Percentiles rank a stretch among this genome's conserved stretches.
phyloP scores from a whole-genome alignment of 2,329 filamentous ascomycete species.

The Xylaria sp. region DNA sequence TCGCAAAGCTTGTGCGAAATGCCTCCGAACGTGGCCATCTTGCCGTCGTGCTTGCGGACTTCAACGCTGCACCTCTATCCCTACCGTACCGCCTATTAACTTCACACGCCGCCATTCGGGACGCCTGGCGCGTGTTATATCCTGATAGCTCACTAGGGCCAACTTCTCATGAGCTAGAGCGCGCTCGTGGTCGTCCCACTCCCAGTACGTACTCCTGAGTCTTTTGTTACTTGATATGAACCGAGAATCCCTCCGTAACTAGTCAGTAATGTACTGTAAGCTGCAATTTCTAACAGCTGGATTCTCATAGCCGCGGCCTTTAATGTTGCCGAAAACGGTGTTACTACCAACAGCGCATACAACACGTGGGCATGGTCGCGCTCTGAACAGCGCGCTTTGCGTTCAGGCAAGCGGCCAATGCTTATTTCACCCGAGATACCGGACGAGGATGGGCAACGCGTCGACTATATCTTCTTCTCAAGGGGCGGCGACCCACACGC shows the following conservation, averaged over 20 bases:
- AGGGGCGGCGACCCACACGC: constrained; percentile 54
- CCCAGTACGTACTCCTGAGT: constrained; percentile 59
- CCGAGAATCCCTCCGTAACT: neutral
- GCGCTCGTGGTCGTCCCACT: constrained; percentile 71
- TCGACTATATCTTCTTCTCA: constrained; percentile 94
- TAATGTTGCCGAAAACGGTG: constrained; percentile 84
- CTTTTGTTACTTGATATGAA: neutral
- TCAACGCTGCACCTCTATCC: constrained; percentile 94
- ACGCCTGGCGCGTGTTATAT: constrained; percentile 86
- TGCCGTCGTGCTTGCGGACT: constrained; percentile 89
- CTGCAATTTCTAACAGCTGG: neutral
- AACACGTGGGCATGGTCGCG: constrained; percentile 96
- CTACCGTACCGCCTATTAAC: constrained; percentile 86
- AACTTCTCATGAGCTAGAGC: constrained; percentile 73
- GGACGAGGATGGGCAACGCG: constrained; percentile 82
- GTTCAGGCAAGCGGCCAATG: constrained; percentile 69
- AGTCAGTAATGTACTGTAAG: neutral
- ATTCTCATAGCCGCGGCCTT: constrained; percentile 66
- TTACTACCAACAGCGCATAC: constrained; percentile 84
- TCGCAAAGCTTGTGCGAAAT: constrained; percentile 86
- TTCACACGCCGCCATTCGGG: constrained; percentile 78
- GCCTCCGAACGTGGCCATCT: constrained; percentile 84
- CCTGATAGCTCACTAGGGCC: constrained; percentile 85
- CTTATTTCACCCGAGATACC: constrained; percentile 71
- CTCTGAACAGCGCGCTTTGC: constrained; percentile 73